Base-by-base conservation (phyloP, 2,329 filamentous ascomycete species). In the Sporothrix globosa region DNA sequence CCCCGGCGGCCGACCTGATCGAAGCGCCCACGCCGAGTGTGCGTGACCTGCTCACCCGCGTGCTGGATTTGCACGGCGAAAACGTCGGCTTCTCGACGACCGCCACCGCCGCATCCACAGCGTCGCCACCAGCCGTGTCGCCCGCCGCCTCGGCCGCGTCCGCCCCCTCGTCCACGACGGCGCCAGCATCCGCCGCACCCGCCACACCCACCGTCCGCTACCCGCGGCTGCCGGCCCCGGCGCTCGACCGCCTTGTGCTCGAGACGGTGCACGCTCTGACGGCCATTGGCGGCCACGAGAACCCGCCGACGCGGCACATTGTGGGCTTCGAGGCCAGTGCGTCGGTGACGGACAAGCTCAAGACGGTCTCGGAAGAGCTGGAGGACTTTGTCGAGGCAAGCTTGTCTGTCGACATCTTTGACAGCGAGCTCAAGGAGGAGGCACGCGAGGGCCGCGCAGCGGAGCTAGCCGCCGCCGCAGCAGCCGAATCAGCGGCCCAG, bases 301-400 rank as follows among this genome's bases (percentile, higher is more conserved):
- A 98, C 78, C 96, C 96, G 1, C 96, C 96, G 0, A 92, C 93
- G 0, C 85, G 96, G 44, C 95, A 98, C 78, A 97, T 98, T 76
- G 94, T 98, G 2, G 95, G 96, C 0, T 88, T 91, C 69, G 96
- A 98, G 79, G 95, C 92, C 0, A 91, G 95, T 14, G 86, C 88
- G 6, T 92, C 92, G 53, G 95, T 98, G 52, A 96, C 95, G 79
- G 96, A 98, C 81, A 98, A 98, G 81, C 83, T 99, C 70, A 97
- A 96, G 82, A 97, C 93, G 1, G 92, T 97, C 2, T 97, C 93
- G 73, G 94, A 98, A 79, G 96, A 98, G 82, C 82, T 98, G 70
- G 96, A 98, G 79, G 96, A 98, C 75, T 98, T 98, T 80, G 91
- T 97, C 39, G 93, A 97, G 76, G 91, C 93, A 34, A 97, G 93